These are phyloP conservation scores for Ormosia semicastrata DNA, from an alignment of 306 rosid species.

Conservation along the genomic window DNA sequence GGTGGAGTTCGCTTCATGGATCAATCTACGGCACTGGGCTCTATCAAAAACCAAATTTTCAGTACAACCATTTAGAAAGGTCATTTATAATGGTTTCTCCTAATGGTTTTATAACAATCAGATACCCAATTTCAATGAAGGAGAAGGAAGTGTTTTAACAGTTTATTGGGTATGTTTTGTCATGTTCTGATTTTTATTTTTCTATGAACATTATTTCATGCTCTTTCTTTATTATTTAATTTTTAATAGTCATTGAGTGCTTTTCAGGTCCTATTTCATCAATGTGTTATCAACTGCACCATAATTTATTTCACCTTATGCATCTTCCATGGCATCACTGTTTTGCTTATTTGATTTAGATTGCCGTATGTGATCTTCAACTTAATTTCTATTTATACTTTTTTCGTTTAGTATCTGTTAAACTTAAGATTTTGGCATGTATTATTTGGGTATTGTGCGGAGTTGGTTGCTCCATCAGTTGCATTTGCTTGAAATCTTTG, in stretches of 20 bases:
- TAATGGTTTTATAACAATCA: not conserved
- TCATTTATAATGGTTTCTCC: not conserved
- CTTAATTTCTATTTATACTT: not conserved
- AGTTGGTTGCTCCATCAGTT: no score
- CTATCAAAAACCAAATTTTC: not conserved
- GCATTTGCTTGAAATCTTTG: slow-evolving; percentile 18
- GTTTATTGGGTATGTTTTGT: not conserved
- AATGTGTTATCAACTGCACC: not conserved
- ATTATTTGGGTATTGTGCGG: no score
- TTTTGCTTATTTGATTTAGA: not conserved
- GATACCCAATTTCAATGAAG: not conserved
- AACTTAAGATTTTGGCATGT: not conserved
- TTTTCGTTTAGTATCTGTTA: not conserved
- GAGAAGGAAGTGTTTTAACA: not conserved
- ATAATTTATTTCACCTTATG: not conserved
- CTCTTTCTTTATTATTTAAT: not conserved
- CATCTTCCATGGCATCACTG: not conserved
- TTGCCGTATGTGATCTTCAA: not conserved
- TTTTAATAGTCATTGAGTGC: not conserved
- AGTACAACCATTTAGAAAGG: not conserved
- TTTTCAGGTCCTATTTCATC: not conserved
- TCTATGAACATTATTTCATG: not conserved
- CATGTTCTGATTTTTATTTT: not conserved
- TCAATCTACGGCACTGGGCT: not conserved
- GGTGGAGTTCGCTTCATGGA: not conserved